phyloP scores from a whole-genome alignment of 495 filamentous ascomycete genomes.

The Neurospora sp. region DNA sequence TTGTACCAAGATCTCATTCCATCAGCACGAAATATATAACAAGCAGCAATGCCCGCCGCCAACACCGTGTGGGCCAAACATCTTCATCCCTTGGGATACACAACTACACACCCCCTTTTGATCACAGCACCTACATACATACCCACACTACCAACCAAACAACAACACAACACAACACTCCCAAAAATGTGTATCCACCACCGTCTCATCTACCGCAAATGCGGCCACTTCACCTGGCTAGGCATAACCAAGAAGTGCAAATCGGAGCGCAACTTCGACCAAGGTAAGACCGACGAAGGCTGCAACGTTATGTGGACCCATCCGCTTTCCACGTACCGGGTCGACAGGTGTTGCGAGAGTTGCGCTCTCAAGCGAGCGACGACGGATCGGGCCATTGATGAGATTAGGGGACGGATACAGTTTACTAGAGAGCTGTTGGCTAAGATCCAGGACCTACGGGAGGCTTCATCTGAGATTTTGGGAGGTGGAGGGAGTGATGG shows the following conservation, averaged over 20 bases:
- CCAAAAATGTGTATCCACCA: conserved; percentile 21
- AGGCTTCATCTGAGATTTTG: not conserved
- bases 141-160: not conserved
- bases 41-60: not conserved
- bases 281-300: conserved; percentile 4
- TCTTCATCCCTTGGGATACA: not conserved
- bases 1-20: not conserved
- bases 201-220: conserved; percentile 14
- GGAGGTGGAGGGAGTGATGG: not conserved
- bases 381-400: not conserved
- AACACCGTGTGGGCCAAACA: not conserved
- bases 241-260: conserved; percentile 7
- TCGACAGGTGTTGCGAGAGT: conserved; percentile 6
- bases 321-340: conserved; percentile 6
- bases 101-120: not conserved
- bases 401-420: conserved; percentile 3
- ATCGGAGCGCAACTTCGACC: conserved; percentile 7
- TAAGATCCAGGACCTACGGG: not conserved
- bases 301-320: conserved; percentile 18
- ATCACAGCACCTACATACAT: not conserved
- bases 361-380: conserved; percentile 1
- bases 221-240: conserved; percentile 17
- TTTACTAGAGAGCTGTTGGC: not conserved
- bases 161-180: not conserved
- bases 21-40: not conserved